These are phyloP conservation scores for Neobulgaria alba DNA, from an alignment of 2,329 filamentous ascomycete species.

Conservation along the genomic window DNA sequence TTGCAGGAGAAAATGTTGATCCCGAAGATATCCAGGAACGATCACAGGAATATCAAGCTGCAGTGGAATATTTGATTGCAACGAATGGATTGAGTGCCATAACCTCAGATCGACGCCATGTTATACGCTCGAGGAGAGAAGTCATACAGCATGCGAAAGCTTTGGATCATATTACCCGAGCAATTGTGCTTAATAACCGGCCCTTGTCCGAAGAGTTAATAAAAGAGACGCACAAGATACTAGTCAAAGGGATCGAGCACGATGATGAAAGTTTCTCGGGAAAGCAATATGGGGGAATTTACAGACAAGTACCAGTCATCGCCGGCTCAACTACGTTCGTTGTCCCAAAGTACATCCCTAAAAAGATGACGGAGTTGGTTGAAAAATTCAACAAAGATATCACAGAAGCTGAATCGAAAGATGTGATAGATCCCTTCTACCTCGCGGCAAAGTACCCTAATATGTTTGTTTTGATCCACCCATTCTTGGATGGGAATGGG, in stretches of 20 bases:
- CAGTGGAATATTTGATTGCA: no score
- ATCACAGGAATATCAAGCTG: no score
- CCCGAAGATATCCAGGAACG: no score
- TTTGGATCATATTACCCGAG: conserved; percentile 12
- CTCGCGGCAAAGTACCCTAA: conserved; percentile 27
- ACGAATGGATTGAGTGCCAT: no score
- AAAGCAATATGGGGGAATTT: conserved; percentile 7
- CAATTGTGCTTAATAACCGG: conserved; percentile 6
- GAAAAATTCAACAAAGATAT: conserved; percentile 15
- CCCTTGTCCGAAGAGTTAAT: conserved; percentile 19
- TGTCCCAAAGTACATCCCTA: neutral
- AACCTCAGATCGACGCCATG: no score
- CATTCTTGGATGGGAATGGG: conserved; percentile 34
- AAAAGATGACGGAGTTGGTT: neutral
- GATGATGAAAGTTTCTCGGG: conserved; percentile 10
- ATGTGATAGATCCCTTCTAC: conserved; percentile 17
- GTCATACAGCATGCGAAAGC: conserved; percentile 8
- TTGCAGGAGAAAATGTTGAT: no score
- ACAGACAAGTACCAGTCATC: neutral
- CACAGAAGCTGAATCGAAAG: neutral
- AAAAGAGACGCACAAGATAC: conserved; percentile 21
- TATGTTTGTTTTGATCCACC: conserved; percentile 32
- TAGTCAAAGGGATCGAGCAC: conserved; percentile 11
- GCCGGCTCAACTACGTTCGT: neutral
- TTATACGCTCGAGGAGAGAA: conserved; percentile 1